Conservation (phyloP, 331 rosid genomes). For the Pyrus hybrid region DNA sequence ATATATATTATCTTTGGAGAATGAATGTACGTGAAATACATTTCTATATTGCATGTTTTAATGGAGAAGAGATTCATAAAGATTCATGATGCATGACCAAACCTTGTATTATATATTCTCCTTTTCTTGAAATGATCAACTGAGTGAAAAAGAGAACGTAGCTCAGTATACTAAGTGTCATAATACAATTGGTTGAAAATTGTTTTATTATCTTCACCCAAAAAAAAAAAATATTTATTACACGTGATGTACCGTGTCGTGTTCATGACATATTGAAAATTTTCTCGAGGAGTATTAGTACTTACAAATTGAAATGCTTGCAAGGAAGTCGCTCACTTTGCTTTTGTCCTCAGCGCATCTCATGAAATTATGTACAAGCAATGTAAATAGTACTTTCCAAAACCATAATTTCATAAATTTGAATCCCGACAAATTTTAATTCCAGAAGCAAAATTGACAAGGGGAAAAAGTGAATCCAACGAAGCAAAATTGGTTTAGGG, state of each 20-base stretch:
- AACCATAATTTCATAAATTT: too few relatives aligned
- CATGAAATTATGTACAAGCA: neutral
- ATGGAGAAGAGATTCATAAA: neutral
- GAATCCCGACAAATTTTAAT: neutral
- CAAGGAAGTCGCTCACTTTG: neutral
- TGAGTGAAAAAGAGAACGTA: neutral
- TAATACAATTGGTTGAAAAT: too few relatives aligned
- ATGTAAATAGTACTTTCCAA: too few relatives aligned
- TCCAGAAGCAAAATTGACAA: neutral
- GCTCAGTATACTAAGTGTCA: too few relatives aligned
- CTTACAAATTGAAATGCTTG: neutral
- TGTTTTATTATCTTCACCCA: too few relatives aligned
- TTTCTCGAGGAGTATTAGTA: neutral
- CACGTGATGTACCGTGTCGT: too few relatives aligned
- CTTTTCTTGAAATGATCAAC: neutral
- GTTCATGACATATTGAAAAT: accelerated
- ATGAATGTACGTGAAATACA: neutral
- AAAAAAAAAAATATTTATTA: too few relatives aligned
- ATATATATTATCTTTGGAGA: neutral
- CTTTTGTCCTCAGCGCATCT: neutral
- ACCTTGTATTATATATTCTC: neutral
- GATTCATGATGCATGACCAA: neutral
- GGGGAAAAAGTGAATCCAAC: neutral
- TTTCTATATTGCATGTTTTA: neutral
- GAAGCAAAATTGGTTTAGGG: neutral